These are phyloP conservation scores for Pseudisothecium myosuroides DNA, from an alignment of 225 moss, liverwort and hornwort genomes.

Conservation along the genomic window DNA sequence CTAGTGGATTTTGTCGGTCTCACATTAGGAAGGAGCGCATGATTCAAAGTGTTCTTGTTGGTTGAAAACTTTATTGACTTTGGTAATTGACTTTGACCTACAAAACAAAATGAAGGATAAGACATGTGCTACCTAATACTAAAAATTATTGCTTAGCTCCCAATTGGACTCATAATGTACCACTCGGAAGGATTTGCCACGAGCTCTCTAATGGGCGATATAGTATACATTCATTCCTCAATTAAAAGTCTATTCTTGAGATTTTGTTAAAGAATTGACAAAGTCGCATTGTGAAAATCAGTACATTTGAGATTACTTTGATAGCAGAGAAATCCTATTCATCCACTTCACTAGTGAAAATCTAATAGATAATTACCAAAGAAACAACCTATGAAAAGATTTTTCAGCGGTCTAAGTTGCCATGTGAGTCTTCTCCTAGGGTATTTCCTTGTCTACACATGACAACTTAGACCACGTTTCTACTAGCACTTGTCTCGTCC, in stretches of 20 bases:
- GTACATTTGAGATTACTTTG: neutral
- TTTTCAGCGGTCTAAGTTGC: neutral
- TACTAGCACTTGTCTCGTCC: fast-evolving
- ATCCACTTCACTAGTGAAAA: neutral
- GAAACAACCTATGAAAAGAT: fast-evolving
- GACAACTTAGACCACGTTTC: neutral
- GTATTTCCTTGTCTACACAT: fast-evolving
- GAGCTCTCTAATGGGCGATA: fast-evolving
- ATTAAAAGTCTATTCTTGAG: neutral
- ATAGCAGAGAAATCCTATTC: neutral
- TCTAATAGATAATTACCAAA: fast-evolving
- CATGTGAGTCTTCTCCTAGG: neutral
- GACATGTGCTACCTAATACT: fast-evolving
- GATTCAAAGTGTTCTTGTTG: neutral
- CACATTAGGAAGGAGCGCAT: fast-evolving
- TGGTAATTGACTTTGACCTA: too few species aligned
- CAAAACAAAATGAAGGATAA: too few species aligned
- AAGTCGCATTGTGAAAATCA: fast-evolving
- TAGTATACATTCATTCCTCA: neutral
- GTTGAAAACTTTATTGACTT: too few species aligned
- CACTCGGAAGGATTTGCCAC: neutral
- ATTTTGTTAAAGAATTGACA: neutral
- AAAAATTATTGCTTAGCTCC: neutral
- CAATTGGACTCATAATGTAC: too few species aligned
- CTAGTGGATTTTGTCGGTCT: too few species aligned